Evolutionary conservation across 176 grass and related monocot genomes (phyloP).

Genomic region (Bolboschoenus planiculmis): DNA sequence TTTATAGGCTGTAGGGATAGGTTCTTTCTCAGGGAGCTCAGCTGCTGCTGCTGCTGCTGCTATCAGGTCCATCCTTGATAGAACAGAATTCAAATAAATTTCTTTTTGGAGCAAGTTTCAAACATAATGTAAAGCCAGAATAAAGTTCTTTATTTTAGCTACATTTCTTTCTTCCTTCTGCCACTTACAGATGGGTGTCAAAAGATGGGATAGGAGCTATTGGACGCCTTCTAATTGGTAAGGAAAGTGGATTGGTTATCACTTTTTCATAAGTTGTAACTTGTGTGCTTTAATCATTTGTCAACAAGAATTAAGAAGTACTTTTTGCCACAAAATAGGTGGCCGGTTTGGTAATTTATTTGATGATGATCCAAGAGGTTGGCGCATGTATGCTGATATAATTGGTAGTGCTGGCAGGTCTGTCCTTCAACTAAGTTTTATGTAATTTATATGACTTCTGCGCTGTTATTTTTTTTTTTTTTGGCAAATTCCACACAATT

Average conservation of each 20-base stretch:
- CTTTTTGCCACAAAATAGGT: constrained; percentile 34
- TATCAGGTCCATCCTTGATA: constrained; percentile 46
- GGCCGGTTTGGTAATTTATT: constrained; percentile 82
- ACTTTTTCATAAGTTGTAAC: constrained; percentile 1
- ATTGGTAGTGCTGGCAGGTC: constrained; percentile 92
- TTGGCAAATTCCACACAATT: neutral
- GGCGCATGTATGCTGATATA: constrained; percentile 98
- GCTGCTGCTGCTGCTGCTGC: constrained; percentile 88
- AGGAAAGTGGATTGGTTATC: neutral
- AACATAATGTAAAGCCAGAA: neutral
- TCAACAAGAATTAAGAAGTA: neutral
- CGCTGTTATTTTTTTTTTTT: neutral
- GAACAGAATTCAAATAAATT: neutral
- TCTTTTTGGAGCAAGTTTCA: constrained; percentile 1
- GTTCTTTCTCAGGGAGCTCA: constrained; percentile 67
- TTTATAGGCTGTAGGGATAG: constrained; percentile 84
- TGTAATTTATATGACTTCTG: neutral
- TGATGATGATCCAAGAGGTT: constrained; percentile 90
- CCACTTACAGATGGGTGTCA: constrained; percentile 69
- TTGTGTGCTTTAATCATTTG: constrained; percentile 19
- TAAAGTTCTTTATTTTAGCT: neutral
- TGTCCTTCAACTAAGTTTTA: constrained; percentile 21
- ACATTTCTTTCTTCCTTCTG: neutral
- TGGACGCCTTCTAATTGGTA: constrained; percentile 93
- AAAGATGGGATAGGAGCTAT: constrained; percentile 91